Conservation (phyloP, 2,329 filamentous ascomycete genomes). For the Alternaria hordeiaustralica region DNA sequence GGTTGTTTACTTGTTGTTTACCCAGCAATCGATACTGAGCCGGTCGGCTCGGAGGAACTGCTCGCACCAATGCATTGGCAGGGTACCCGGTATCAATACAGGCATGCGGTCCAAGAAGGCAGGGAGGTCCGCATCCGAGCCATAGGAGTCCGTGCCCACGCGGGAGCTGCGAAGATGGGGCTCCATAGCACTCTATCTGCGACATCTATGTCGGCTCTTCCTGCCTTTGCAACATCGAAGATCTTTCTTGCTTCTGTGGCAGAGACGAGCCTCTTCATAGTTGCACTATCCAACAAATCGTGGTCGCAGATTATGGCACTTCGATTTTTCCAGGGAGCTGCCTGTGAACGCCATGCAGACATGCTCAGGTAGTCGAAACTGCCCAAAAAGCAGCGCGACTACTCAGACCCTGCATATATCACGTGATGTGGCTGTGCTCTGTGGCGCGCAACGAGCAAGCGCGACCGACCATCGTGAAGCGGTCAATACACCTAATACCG, state of each 20-base stretch:
- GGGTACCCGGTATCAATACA: not conserved
- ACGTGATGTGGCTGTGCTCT: conserved; percentile 18
- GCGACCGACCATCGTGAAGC: conserved; percentile 10
- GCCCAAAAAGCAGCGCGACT: not conserved
- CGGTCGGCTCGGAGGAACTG: conserved; percentile 7
- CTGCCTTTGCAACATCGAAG: not conserved
- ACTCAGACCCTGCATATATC: conserved; percentile 13
- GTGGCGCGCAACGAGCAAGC: conserved; percentile 18
- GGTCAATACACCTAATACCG: conserved; percentile 1
- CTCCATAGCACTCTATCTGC: not conserved
- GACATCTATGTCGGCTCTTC: not conserved
- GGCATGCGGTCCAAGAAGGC: not conserved
- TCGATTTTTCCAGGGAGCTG: not conserved
- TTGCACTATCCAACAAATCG: not conserved
- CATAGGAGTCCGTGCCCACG: not conserved
- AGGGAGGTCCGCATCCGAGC: not conserved
- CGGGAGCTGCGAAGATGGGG: conserved; percentile 4
- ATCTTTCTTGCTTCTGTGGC: not conserved
- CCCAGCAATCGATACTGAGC: conserved; percentile 1
- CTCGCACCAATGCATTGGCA: conserved; percentile 7
- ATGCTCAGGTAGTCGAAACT: not conserved
- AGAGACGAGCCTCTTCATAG: not conserved
- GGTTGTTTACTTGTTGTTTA: conserved; percentile 5
- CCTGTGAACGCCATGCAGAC: not conserved
- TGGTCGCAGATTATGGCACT: not conserved